Evolutionary conservation across 108 stramenopile species (phyloP).

Genomic region (Skeletonema potamos): DNA sequence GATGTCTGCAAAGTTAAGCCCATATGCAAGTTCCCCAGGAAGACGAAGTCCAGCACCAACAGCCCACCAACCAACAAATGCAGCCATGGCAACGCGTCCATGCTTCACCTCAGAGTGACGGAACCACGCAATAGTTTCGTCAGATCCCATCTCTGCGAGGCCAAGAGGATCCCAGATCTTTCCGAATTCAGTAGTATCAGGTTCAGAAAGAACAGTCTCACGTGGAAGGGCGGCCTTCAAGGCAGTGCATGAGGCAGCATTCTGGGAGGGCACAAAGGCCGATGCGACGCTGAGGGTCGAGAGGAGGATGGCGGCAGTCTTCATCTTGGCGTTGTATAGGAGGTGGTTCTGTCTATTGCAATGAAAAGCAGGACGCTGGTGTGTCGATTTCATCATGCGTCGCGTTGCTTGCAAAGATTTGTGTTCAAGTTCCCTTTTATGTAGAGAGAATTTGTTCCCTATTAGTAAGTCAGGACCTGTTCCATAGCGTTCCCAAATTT

Average conservation of each 20-base stretch:
- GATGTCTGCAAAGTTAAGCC: slow-evolving; percentile 60
- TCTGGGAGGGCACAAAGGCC: slow-evolving; percentile 35
- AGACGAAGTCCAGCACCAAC: slow-evolving; percentile 67
- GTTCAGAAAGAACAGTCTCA: slow-evolving; percentile 59
- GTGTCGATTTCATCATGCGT: not conserved
- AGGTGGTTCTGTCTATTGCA: not conserved
- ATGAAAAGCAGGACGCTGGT: not conserved
- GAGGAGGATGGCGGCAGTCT: slow-evolving; percentile 31
- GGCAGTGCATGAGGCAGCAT: slow-evolving; percentile 22
- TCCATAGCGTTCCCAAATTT: no score
- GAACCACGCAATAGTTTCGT: slow-evolving; percentile 80
- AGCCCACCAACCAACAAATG: slow-evolving; percentile 81
- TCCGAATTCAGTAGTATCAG: slow-evolving; percentile 72
- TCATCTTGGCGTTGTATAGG: slow-evolving; percentile 13
- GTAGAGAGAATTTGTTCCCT: not conserved
- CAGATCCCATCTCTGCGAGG: slow-evolving; percentile 65
- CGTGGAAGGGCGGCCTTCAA: slow-evolving; percentile 36
- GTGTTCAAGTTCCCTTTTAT: slow-evolving; percentile 3
- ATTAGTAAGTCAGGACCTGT: not conserved
- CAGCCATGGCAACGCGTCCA: slow-evolving; percentile 83
- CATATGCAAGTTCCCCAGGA: slow-evolving; percentile 72
- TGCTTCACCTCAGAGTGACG: slow-evolving; percentile 82
- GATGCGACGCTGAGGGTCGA: slow-evolving; percentile 37
- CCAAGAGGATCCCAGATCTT: slow-evolving; percentile 76
- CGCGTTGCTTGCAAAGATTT: not conserved